Percentiles rank a stretch among this genome's conserved stretches.
Conservation (phyloP, 75 land plant species). For the Picea sitchensis region DNA sequence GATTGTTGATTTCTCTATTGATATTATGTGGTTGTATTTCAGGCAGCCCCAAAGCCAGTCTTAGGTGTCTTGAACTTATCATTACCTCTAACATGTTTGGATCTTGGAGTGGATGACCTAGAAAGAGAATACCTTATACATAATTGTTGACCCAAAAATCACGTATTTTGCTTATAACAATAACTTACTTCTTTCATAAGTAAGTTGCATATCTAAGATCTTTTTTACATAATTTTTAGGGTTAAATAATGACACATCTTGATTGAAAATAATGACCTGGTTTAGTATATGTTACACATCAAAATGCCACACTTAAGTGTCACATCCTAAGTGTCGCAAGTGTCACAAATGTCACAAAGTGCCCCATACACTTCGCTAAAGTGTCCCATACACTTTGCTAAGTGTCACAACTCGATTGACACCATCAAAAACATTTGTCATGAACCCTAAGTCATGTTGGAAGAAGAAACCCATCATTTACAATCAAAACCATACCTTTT, state of each 20-base stretch:
- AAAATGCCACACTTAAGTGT: too few relatives aligned
- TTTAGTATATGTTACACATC: background rate
- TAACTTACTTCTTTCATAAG: constrained; percentile 66
- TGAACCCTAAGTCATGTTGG: too few relatives aligned
- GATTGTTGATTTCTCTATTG: background rate
- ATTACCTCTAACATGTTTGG: constrained; percentile 82
- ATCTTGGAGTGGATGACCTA: constrained; percentile 78
- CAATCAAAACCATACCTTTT: too few relatives aligned
- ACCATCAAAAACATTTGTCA: too few relatives aligned
- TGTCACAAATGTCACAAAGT: too few relatives aligned
- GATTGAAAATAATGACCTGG: background rate
- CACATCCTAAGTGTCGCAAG: too few relatives aligned
- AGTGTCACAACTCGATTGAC: too few relatives aligned
- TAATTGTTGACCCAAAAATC: too few relatives aligned
- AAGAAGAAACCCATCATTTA: too few relatives aligned
- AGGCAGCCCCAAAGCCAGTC: constrained; percentile 59
- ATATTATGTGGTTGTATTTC: constrained; percentile 5
- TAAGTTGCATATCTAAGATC: constrained; percentile 11
- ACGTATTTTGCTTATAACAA: constrained; percentile 1
- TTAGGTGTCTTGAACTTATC: constrained; percentile 23
- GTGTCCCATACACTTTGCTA: too few relatives aligned
- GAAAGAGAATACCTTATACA: constrained; percentile 70
- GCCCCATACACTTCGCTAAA: too few relatives aligned
- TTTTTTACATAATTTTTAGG: background rate
- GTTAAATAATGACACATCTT: background rate